These are phyloP conservation scores for Emiliania huxleyi DNA, from an alignment of 78 protist species.

Conservation along the genomic window DNA sequence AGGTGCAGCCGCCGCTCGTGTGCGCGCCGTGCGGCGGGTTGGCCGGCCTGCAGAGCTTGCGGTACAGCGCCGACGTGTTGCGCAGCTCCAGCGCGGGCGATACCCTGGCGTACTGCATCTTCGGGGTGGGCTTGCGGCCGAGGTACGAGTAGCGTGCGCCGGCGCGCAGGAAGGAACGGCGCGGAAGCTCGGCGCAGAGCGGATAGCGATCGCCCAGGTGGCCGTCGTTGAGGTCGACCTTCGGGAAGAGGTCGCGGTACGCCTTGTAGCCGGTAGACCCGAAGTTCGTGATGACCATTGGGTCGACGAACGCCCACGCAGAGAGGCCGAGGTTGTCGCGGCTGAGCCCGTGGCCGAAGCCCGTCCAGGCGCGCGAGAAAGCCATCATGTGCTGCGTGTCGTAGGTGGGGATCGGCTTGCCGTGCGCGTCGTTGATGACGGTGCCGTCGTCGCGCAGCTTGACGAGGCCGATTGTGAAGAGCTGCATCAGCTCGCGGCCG, in stretches of 20 bases:
- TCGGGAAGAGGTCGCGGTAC: conserved; percentile 14
- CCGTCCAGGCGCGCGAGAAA: conserved; percentile 19
- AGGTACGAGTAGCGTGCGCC: not conserved
- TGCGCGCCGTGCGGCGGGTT: no score
- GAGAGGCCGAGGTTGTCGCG: not conserved
- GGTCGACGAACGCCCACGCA: not conserved
- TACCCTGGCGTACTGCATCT: no score
- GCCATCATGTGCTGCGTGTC: not conserved
- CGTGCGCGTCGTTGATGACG: not conserved
- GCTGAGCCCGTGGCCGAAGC: not conserved
- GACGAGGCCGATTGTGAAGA: conserved; percentile 17
- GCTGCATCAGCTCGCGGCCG: conserved; percentile 42
- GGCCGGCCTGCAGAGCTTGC: not conserved
- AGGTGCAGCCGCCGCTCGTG: not conserved
- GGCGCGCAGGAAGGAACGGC: not conserved
- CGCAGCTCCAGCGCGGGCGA: not conserved
- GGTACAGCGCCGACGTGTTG: no score
- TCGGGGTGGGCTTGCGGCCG: no score
- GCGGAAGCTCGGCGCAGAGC: conserved; percentile 18
- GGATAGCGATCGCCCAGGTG: conserved; percentile 22
- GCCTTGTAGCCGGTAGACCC: not conserved
- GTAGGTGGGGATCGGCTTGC: not conserved
- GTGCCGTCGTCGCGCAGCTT: conserved; percentile 12
- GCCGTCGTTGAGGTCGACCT: not conserved
- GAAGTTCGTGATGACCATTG: not conserved